Conservation (phyloP, 75 land plant species). For the Pinus albicaulis region DNA sequence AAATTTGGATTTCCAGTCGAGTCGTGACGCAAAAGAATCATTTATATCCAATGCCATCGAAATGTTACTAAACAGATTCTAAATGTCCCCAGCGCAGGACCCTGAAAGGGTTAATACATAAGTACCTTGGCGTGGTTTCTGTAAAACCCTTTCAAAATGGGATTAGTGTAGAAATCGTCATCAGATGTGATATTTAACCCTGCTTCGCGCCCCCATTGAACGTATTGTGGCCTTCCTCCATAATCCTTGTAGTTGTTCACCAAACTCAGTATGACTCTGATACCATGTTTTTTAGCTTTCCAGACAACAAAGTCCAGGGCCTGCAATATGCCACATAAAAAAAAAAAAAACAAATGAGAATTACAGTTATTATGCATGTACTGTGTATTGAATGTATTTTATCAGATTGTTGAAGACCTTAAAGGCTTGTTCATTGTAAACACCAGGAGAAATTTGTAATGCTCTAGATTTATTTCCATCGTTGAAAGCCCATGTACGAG, state of each 20-base stretch:
- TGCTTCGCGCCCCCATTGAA: constrained; percentile 70
- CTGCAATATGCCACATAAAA: constrained; percentile 22
- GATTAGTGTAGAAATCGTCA: constrained; percentile 77
- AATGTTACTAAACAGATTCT: no score
- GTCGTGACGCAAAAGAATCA: no score
- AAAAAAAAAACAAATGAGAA: not conserved
- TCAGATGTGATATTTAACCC: constrained; percentile 48
- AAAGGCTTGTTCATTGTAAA: constrained; percentile 61
- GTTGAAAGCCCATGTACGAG: constrained; percentile 85
- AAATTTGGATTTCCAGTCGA: no score
- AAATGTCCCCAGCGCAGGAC: no score
- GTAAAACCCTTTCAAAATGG: constrained; percentile 64
- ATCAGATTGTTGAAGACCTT: constrained; percentile 21
- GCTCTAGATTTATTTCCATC: constrained; percentile 52
- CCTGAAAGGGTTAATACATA: not conserved
- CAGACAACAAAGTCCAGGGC: constrained; percentile 81
- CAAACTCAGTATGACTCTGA: constrained; percentile 72
- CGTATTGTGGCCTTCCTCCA: constrained; percentile 89
- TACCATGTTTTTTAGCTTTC: constrained; percentile 67
- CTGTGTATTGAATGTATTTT: not conserved
- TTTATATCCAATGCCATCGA: no score
- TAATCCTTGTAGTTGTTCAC: constrained; percentile 70
- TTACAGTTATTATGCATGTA: no score
- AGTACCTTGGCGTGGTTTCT: constrained; percentile 71
- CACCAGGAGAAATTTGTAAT: constrained; percentile 62